Base-by-base conservation (phyloP, 2,329 filamentous ascomycete species). In the Dothideomycetes sp. region DNA sequence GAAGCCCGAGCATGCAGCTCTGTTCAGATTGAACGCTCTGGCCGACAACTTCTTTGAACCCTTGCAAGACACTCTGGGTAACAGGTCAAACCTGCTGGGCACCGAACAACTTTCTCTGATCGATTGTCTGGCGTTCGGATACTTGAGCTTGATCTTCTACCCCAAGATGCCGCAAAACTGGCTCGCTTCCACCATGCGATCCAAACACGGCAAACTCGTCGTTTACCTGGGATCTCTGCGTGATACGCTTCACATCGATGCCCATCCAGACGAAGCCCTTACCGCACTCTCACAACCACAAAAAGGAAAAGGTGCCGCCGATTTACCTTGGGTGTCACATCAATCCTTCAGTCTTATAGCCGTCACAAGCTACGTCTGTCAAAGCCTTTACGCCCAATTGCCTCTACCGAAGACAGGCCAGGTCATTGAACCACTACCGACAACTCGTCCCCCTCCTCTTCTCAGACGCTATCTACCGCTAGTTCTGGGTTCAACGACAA, bases 81-180 rank as follows among this genome's bases (percentile, higher is more conserved):
- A 64, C 13, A 76, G 75, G 46, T 53, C 60, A 2, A 81, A 73
- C 53, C 59, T 84, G 9, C 63, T 84, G 1, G 65, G 64, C 9
- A 61, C 63, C 7, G 56, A 64, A 1, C 53, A 64, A n/a, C 69
- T 75, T 0, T 76, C 76, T 2, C 76, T 73, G 41, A 62, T 93
- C 17, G 88, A 95, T 60, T 94, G 84, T 56, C 60, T 95, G 33
- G 80, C 78, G 0, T 76, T 85, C 52, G 91, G 80, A 9, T 94
- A 93, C 57, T 65, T 96, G 24, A 72, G 77, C 2, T 64, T 95
- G 35, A 82, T 91, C 67, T 66, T 82, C 1, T 68, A 73, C 17
- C 73, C 79, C 1, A 61, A 71, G 7, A 56, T 83, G 16, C 75
- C 78, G 12, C 73, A 78, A 41, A 59, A 71, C 13, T 84, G 78